phyloP scores from a whole-genome alignment of 192 early-diverging fungal species.

The Thamnidium elegans region DNA sequence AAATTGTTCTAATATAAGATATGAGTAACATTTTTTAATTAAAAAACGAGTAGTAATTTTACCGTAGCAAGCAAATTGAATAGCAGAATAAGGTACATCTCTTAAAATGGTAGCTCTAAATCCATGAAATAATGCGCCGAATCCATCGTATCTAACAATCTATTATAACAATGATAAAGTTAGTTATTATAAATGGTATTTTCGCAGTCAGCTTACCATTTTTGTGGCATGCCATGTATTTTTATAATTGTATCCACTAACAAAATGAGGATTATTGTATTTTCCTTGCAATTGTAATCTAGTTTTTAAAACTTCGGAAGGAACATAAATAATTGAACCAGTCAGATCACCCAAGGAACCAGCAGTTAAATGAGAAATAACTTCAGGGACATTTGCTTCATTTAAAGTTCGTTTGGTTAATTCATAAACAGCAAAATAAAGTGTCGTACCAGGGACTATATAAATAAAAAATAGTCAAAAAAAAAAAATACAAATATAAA shows the following conservation, averaged over 20 bases:
- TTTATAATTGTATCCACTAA: conserved; percentile 69
- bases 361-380: conserved; percentile 50
- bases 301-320: conserved; percentile 68
- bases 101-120: conserved; percentile 54
- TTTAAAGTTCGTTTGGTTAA: conserved; percentile 53
- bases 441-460: conserved; percentile 51
- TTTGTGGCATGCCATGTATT: conserved; percentile 59
- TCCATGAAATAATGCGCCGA: conserved; percentile 55
- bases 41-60: background rate
- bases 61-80: conserved; percentile 63
- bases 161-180: background rate
- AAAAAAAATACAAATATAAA: background rate
- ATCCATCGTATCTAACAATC: conserved; percentile 64
- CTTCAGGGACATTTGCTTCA: conserved; percentile 42
- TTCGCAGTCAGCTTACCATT: conserved; percentile 37
- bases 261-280: conserved; percentile 66
- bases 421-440: conserved; percentile 60
- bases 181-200: background rate
- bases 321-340: conserved; percentile 57
- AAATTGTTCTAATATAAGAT: conserved; percentile 44
- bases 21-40: background rate
- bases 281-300: conserved; percentile 77
- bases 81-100: conserved; percentile 57
- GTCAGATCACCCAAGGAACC: conserved; percentile 56
- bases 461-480: background rate